Evolutionary conservation across 352 stramenopile species (phyloP), one percentile per base, ranked within the genome.

Genomic region (Pythium chondricola): DNA sequence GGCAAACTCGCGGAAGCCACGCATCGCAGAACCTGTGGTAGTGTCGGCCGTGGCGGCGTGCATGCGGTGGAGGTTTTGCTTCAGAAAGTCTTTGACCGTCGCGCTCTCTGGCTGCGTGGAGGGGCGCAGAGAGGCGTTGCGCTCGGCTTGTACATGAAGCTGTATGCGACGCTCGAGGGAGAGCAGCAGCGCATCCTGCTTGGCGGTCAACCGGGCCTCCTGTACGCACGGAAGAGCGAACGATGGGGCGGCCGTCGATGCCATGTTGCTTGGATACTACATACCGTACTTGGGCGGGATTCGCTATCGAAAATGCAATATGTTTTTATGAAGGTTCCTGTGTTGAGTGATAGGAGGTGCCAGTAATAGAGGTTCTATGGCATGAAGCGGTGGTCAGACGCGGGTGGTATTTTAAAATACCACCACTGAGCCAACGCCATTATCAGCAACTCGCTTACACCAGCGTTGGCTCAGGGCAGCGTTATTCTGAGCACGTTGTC

Each of bases 141-240:
- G 56, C 46, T 74, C 63, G 0, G 64, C 64, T 45, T 89, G 77
- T 6, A 58, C 52, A 31, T 66, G 59, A 20, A 89, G 49, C 62
- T 85, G 70, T 38, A 85, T 42, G 17, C 65, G 65, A 2, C 72
- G 69, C 65, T 89, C 78, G 38, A 89, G 59, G 8, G 72, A 63
- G 9, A 67, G 62, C 39, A 89, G 61, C 38, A 87, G 56, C 32
- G 63, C 45, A 24, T 85, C 66, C 50, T 86, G 78, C 42, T 52
- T 43, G 26, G 52, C 41, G n/a, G 49, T 75, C 16, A 87, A 63
- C 54, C 43, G 48, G 35, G 63, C 76, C 30, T 85, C 70, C 22
- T 57, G 57, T 37, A 82, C 73, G 29, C 31, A 43, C 2, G 56
- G 56, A 43, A 63, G 20, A 14, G 42, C 38, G 6, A 14, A 25